Conservation (phyloP, 2,329 filamentous ascomycete species). For the Cadophora sp. region DNA sequence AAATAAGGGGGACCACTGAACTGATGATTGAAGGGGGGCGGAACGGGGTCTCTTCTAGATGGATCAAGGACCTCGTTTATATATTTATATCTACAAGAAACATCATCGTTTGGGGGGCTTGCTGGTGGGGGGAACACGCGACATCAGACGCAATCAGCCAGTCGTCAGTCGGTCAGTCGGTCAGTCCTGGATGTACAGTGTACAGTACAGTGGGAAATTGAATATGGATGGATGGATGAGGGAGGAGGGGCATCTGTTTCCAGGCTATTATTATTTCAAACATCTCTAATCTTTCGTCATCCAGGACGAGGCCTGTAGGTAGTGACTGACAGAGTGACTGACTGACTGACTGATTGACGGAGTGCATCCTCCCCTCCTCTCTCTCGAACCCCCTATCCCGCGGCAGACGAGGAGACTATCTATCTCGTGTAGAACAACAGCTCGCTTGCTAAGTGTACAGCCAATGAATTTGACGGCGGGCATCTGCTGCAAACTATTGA, state of each 20-base stretch:
- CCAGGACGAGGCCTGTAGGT: constrained; percentile 5
- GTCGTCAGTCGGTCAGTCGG: too few relatives aligned
- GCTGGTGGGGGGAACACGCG: constrained; percentile 19
- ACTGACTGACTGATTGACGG: not conserved
- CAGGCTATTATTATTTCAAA: constrained; percentile 19
- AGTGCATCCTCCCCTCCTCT: not conserved
- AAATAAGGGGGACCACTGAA: constrained; percentile 21
- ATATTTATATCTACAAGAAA: constrained; percentile 36
- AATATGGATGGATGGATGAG: not conserved
- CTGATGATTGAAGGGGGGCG: constrained; percentile 18
- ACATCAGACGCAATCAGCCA: constrained; percentile 24
- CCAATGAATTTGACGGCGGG: constrained; percentile 4
- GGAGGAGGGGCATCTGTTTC: not conserved
- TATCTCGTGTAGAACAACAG: not conserved
- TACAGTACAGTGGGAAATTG: not conserved
- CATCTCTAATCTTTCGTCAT: constrained; percentile 3
- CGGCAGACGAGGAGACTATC: not conserved
- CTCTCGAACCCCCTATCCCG: not conserved
- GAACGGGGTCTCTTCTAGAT: constrained; percentile 33
- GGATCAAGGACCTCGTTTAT: constrained; percentile 30
- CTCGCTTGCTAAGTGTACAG: not conserved
- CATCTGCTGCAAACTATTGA: constrained; percentile 13
- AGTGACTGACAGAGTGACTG: not conserved
- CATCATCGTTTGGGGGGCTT: constrained; percentile 5
- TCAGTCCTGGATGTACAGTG: too few relatives aligned